Evolutionary conservation across 768 basidiomycete species (phyloP).

Genomic region (Leccinum longicurvipes): DNA sequence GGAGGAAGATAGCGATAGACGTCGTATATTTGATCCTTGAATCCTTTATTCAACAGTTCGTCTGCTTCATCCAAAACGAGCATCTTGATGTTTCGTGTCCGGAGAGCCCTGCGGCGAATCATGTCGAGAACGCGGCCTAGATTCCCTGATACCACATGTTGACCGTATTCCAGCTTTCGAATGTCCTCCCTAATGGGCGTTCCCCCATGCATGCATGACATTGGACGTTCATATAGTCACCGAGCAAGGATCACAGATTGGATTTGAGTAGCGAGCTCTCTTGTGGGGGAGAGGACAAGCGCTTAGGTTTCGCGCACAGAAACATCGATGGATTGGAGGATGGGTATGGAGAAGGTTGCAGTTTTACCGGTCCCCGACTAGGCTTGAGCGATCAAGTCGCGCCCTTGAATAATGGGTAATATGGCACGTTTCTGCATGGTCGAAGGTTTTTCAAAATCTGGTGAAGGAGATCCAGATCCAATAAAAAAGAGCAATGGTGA

Average conservation of each 20-base stretch:
- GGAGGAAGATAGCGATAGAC: constrained; percentile 97
- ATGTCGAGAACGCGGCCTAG: constrained; percentile 99
- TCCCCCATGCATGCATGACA: constrained; percentile 99
- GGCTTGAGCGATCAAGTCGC: constrained; percentile 98
- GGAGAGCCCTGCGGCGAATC: constrained; percentile 90
- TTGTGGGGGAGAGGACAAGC: constrained; percentile 95
- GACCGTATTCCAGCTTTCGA: constrained; percentile 93
- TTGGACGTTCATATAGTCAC: constrained; percentile 99
- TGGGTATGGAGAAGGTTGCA: constrained; percentile 96
- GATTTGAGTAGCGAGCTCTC: constrained; percentile 98
- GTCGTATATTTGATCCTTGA: constrained; percentile 99
- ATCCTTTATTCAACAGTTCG: constrained; percentile 94
- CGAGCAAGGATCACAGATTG: constrained; percentile 97
- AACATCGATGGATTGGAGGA: constrained; percentile 96
- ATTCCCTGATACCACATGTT: constrained; percentile 96
- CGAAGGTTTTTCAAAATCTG: constrained; percentile 96
- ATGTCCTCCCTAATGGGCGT: constrained; percentile 98
- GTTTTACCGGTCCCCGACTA: constrained; percentile 99
- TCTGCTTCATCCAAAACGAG: constrained; percentile 93
- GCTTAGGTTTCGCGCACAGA: constrained; percentile 94
- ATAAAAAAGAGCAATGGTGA: background rate
- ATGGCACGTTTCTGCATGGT: constrained; percentile 99
- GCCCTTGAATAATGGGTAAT: constrained; percentile 89
- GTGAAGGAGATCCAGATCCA: constrained; percentile 1
- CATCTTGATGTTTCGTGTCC: constrained; percentile 98